Percentiles rank a stretch among this genome's conserved stretches.
phyloP scores from a whole-genome alignment of 371 early-diverging fungal genomes.

The Batkoa obscura region DNA sequence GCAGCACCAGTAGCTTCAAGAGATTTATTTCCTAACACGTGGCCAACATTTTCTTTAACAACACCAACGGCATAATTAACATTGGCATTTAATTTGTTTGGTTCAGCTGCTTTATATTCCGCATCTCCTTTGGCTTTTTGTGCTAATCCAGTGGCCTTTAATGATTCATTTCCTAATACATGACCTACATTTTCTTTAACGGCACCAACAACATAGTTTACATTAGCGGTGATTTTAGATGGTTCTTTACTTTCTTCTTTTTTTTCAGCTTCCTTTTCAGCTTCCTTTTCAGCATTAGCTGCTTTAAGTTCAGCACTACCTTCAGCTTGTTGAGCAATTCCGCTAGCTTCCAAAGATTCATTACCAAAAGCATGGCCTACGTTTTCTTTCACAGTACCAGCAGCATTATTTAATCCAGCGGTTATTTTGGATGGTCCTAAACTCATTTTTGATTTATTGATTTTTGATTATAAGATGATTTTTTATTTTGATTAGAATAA shows the following conservation, averaged over 20 bases:
- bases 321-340: background rate
- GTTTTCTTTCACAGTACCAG: conserved; percentile 11
- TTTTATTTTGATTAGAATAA: background rate
- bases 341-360: background rate
- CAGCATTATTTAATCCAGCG: background rate
- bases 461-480: background rate
- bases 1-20: background rate
- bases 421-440: background rate
- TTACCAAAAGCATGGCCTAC: conserved; percentile 10
- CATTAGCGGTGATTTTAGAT: background rate
- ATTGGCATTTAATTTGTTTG: background rate
- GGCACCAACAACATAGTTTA: conserved; percentile 4
- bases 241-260: too few relatives aligned
- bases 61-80: conserved; percentile 5
- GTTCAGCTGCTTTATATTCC: conserved; percentile 1
- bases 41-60: conserved; percentile 11
- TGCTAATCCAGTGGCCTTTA: background rate
- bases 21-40: conserved; percentile 5
- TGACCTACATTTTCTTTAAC: conserved; percentile 12
- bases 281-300: background rate
- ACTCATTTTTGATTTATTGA: background rate
- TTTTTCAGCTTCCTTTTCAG: too few relatives aligned
- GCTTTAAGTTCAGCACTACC: background rate
- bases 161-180: conserved; percentile 4
- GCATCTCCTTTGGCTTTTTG: background rate